phyloP scores from a whole-genome alignment of 305 asterid species.

The Fraxinus greggii region DNA sequence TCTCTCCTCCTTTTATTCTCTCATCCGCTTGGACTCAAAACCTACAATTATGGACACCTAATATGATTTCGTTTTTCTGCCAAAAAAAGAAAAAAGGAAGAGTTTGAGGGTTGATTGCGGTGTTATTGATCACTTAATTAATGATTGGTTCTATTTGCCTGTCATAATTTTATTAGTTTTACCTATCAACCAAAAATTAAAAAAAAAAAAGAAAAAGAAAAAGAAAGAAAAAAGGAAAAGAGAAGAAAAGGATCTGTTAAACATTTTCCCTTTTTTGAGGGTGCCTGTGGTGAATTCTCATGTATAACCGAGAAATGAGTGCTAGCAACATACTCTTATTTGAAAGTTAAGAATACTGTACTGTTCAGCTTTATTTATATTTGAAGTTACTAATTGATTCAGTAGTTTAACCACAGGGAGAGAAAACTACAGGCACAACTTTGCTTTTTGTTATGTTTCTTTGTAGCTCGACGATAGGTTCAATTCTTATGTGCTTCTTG shows the following conservation, averaged over 20 bases:
- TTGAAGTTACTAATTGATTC: slow-evolving; percentile 11
- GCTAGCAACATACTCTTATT: not conserved
- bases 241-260: not conserved
- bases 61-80: not conserved
- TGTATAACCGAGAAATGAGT: not conserved
- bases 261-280: not conserved
- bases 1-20: not conserved
- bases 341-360: not conserved
- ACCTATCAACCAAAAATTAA: not conserved
- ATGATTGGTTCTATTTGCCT: not conserved
- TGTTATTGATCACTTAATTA: not conserved
- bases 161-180: not conserved
- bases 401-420: slow-evolving; percentile 58
- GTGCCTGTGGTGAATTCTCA: not conserved
- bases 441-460: slow-evolving; percentile 72
- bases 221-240: too few species aligned
- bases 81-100: too few species aligned
- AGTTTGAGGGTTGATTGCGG: not conserved
- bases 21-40: not conserved
- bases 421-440: slow-evolving; percentile 72
- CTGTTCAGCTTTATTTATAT: not conserved
- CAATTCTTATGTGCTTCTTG: slow-evolving; percentile 78
- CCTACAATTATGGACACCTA: not conserved
- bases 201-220: not conserved
- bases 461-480: slow-evolving; percentile 66